phyloP scores from a whole-genome alignment of 148 eudicot genomes.

The Rhododendron molle region DNA sequence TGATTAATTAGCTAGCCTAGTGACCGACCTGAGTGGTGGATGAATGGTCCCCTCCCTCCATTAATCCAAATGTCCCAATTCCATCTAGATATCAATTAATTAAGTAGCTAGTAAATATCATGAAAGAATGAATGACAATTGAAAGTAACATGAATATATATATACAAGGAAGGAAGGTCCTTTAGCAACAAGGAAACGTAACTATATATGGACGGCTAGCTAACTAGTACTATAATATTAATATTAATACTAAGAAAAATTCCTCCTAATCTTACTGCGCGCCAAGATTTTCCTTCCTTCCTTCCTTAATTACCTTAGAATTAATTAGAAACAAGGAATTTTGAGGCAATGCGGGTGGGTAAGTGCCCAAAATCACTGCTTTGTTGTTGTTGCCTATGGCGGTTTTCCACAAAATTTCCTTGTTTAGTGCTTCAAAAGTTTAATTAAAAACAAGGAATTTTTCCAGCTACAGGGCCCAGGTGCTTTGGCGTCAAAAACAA shows the following conservation, averaged over 20 bases:
- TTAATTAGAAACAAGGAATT: background rate
- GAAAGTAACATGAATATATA: background rate
- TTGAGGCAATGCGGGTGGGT: background rate
- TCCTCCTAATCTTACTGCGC: background rate
- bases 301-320: background rate
- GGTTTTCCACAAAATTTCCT: background rate
- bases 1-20: background rate
- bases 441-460: no score
- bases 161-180: background rate
- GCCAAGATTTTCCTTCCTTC: background rate
- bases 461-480: no score
- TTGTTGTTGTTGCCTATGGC: background rate
- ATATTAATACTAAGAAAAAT: background rate
- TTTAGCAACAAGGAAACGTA: background rate
- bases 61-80: background rate
- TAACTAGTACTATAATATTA: background rate
- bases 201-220: background rate
- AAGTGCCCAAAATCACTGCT: background rate
- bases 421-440: no score
- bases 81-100: no score
- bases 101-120: no score
- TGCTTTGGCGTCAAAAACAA: no score
- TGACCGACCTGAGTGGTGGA: constrained; percentile 10
- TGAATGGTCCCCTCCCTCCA: constrained; percentile 22
- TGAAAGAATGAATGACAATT: background rate